Evolutionary conservation across 169 alveolate species (phyloP), one percentile per base, ranked within the genome.

Genomic region (Ichthyophthirius multifiliis): DNA sequence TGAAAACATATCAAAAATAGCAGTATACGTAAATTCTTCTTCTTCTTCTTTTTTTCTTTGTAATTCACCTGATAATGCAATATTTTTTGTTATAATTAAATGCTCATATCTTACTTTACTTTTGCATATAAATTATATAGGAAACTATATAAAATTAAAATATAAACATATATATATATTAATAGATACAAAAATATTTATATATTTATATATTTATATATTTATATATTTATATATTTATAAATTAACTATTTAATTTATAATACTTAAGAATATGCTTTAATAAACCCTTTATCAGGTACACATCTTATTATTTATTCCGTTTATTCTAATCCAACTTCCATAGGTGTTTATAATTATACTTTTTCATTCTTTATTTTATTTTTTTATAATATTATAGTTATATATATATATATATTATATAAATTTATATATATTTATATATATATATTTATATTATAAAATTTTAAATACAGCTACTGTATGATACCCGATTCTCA

Each of bases 251-350:
- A 20, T 5, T 46, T 0, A 46, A 20, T 46, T 46, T n/a, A 9
- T 55, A n/a, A n/a, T 55, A 55, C 71, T 65, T 90, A 86, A 67
- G 94, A 82, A 78, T 93, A 93, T 0, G 96, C 91, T 43, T 88
- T 87, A 13, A 93, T 90, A 47, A 65, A 65, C 13, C 96, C 96
- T 43, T 74, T 73, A 10, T 86, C 85, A n/a, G 96, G 96, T 32
- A 73, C 83, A 16, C 94, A 90, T 37, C 93, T 90, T 31, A 93
- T 79, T 20, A 93, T 93, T 85, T 93, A 86, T 79, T 93, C 95
- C 3, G 95, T 89, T 82, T 87, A 79, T 64, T 93, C 96, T 43
- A 90, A 76, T 9, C 96, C 96, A n/a, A 92, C 95, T 78, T 88
- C 89, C 43, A 81, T 83, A 0, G 96, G 96, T 2, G 96, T 90